Evolutionary conservation across 257 asterid genomes (phyloP).

Genomic region (Oldenlandia corymbosa): DNA sequence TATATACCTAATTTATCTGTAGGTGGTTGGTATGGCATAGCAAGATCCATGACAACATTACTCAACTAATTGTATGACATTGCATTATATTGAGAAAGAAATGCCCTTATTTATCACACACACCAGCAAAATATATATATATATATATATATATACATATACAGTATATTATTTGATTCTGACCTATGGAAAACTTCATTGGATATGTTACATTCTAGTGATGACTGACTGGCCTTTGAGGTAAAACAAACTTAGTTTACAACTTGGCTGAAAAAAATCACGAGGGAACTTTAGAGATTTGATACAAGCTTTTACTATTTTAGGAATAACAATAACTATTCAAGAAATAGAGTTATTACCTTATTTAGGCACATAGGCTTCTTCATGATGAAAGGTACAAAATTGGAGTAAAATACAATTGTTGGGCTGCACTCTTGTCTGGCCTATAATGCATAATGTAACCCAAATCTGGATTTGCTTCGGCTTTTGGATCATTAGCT

Average conservation of each 20-base stretch:
- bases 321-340: not conserved
- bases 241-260: too few relatives aligned
- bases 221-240: too few relatives aligned
- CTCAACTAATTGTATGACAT: conserved; percentile 2
- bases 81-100: conserved; percentile 3
- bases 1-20: not conserved
- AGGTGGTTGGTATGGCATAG: conserved; percentile 10
- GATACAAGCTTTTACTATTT: too few relatives aligned
- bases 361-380: not conserved
- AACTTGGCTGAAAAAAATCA: not conserved
- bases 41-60: not conserved
- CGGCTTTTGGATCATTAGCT: too few relatives aligned
- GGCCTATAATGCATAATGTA: not conserved
- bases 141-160: too few relatives aligned
- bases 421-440: not conserved
- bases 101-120: not conserved
- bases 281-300: not conserved
- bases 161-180: too few relatives aligned
- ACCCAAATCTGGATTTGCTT: too few relatives aligned
- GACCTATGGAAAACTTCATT: too few relatives aligned
- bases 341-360: not conserved
- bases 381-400: not conserved
- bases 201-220: too few relatives aligned
- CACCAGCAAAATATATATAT: too few relatives aligned
- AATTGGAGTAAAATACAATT: not conserved